These are phyloP conservation scores for Podochytrium sp. DNA, from an alignment of 192 early-diverging fungal genomes.

Conservation along the genomic window DNA sequence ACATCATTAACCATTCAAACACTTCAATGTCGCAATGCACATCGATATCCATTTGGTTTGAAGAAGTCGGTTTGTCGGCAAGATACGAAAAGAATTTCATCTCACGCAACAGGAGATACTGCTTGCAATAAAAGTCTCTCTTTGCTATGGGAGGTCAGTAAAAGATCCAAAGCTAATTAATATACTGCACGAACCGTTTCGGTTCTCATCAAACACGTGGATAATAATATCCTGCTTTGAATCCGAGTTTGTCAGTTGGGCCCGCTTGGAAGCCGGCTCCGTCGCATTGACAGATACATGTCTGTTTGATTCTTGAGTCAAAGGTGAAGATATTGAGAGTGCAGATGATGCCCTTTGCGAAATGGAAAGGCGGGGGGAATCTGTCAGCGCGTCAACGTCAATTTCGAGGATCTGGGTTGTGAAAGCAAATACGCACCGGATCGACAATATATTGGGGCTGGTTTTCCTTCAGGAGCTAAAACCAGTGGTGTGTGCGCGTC, in stretches of 20 bases:
- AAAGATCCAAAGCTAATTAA: too few species aligned
- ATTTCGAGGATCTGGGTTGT: neutral
- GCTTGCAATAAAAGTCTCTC: slow-evolving; percentile 56
- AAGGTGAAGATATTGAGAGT: neutral
- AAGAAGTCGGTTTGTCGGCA: slow-evolving; percentile 15
- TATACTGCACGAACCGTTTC: slow-evolving; percentile 41
- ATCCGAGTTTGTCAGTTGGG: too few species aligned
- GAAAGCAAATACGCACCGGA: neutral
- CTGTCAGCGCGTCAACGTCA: neutral
- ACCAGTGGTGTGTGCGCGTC: neutral
- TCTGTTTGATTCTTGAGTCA: too few species aligned
- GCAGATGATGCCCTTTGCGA: neutral
- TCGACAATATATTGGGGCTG: slow-evolving; percentile 12
- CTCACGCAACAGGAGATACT: slow-evolving; percentile 43
- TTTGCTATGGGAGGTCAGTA: too few species aligned
- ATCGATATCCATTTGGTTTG: slow-evolving; percentile 51
- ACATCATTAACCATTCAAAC: slow-evolving; percentile 61
- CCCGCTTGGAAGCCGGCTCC: too few species aligned
- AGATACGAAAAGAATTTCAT: slow-evolving; percentile 60
- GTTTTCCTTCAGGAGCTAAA: slow-evolving; percentile 19
- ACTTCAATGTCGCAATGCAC: slow-evolving; percentile 64
- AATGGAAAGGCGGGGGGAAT: neutral
- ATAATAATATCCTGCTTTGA: slow-evolving; percentile 49
- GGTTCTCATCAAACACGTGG: slow-evolving; percentile 57
- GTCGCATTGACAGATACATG: too few species aligned